Conservation (phyloP, 1,284 basidiomycete genomes). For the Ustilago tritici region DNA sequence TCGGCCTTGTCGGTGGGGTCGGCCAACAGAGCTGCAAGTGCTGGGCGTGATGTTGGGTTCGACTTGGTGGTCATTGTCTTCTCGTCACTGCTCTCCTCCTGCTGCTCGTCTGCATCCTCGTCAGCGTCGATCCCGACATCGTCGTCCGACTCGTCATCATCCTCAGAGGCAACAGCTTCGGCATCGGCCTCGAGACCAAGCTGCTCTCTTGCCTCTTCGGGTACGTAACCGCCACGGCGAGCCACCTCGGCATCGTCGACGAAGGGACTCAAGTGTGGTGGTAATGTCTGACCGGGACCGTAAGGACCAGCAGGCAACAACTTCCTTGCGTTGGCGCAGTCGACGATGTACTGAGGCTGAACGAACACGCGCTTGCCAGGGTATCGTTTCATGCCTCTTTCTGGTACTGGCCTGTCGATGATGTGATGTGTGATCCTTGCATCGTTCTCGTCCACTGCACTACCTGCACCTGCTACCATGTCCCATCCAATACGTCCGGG, state of each 20-base stretch:
- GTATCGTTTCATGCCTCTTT: slow-evolving; percentile 57
- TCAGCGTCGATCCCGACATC: slow-evolving; percentile 66
- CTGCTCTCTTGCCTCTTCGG: slow-evolving; percentile 68
- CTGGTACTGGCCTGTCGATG: slow-evolving; percentile 82
- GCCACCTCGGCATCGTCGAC: slow-evolving; percentile 78
- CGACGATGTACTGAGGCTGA: slow-evolving; percentile 98
- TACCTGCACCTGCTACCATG: slow-evolving; percentile 83
- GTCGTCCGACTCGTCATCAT: slow-evolving; percentile 66
- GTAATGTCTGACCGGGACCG: slow-evolving; percentile 85
- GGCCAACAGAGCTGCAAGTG: slow-evolving; percentile 72
- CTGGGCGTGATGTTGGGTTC: slow-evolving; percentile 41
- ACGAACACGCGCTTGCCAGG: slow-evolving; percentile 81
- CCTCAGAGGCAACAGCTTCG: slow-evolving; percentile 73
- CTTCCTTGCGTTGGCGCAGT: slow-evolving; percentile 89
- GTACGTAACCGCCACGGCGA: slow-evolving; percentile 71
- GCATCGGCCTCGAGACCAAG: slow-evolving; percentile 74
- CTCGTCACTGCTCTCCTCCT: slow-evolving; percentile 59
- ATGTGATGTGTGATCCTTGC: slow-evolving; percentile 92
- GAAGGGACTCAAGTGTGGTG: slow-evolving; percentile 96
- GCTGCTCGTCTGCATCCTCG: slow-evolving; percentile 71
- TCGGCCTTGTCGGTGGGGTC: slow-evolving; percentile 76
- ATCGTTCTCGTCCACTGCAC: slow-evolving; percentile 77
- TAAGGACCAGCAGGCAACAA: slow-evolving; percentile 89
- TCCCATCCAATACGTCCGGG: slow-evolving; percentile 85
- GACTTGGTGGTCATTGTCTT: slow-evolving; percentile 16